These are phyloP conservation scores for Raffaelea deltoideospora DNA, from an alignment of 2,329 filamentous ascomycete genomes.

Conservation along the genomic window DNA sequence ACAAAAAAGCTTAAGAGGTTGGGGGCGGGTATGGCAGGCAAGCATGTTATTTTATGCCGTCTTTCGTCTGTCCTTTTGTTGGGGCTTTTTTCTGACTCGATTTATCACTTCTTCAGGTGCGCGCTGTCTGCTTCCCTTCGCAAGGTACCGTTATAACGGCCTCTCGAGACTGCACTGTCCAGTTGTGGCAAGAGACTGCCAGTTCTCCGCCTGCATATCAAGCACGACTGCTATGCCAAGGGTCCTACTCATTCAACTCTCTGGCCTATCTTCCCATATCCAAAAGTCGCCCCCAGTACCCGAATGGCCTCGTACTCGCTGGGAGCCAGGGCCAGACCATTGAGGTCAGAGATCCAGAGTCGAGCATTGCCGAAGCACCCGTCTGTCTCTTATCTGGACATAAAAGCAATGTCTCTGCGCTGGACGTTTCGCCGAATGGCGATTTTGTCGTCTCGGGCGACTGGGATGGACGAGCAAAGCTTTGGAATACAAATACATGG, in stretches of 20 bases:
- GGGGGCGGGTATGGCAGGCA: no score
- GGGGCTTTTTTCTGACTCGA: background rate
- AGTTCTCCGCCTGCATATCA: slow-evolving; percentile 53
- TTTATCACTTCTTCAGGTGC: slow-evolving; percentile 45
- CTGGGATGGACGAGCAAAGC: slow-evolving; percentile 78
- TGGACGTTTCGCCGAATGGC: slow-evolving; percentile 62
- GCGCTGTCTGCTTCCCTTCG: slow-evolving; percentile 65
- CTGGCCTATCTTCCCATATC: slow-evolving; percentile 62
- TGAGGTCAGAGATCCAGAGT: slow-evolving; percentile 63
- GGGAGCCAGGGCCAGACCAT: slow-evolving; percentile 88
- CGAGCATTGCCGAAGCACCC: slow-evolving; percentile 56
- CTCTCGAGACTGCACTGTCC: slow-evolving; percentile 81
- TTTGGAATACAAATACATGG: slow-evolving; percentile 82
- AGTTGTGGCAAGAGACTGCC: slow-evolving; percentile 60
- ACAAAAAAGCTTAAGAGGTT: no score
- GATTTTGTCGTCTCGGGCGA: slow-evolving; percentile 75
- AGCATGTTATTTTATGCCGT: no score
- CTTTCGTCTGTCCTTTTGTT: background rate
- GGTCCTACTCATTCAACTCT: slow-evolving; percentile 76
- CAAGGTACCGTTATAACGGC: slow-evolving; percentile 60
- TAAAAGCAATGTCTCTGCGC: slow-evolving; percentile 69
- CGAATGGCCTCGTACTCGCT: slow-evolving; percentile 71
- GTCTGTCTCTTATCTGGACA: slow-evolving; percentile 81
- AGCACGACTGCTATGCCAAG: slow-evolving; percentile 61
- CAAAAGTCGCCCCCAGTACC: slow-evolving; percentile 30